phyloP scores from a whole-genome alignment of 73 alveolate species.

The Blepharisma japonicum region DNA sequence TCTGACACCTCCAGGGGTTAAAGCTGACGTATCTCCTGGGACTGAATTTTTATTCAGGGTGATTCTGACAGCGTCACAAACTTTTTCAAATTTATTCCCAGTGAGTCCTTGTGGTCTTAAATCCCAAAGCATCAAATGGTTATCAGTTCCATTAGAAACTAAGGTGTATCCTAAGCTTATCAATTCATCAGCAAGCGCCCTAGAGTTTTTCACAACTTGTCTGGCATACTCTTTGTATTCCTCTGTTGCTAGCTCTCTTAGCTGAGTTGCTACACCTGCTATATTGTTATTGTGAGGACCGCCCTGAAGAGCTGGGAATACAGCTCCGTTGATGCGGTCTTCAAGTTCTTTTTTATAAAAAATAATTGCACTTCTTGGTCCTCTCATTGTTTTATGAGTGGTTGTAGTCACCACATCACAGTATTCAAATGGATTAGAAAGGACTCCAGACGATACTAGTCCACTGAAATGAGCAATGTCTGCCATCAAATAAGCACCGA shows the following conservation, averaged over 20 bases:
- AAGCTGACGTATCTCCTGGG: conserved; percentile 63
- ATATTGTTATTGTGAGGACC: conserved; percentile 95
- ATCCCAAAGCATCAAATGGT: conserved; percentile 80
- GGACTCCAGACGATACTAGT: conserved; percentile 77
- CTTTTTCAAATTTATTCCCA: conserved; percentile 75
- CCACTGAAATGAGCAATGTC: conserved; percentile 96
- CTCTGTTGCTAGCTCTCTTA: conserved; percentile 75
- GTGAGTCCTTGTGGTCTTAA: conserved; percentile 61
- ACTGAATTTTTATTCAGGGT: conserved; percentile 68
- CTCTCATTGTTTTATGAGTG: conserved; percentile 93
- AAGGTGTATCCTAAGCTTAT: conserved; percentile 63
- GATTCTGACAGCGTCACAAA: conserved; percentile 66
- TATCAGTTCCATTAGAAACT: conserved; percentile 93
- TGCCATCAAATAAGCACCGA: conserved; percentile 83
- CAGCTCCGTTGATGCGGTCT: conserved; percentile 76
- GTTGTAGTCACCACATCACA: conserved; percentile 95
- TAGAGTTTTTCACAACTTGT: conserved; percentile 74
- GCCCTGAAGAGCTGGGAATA: conserved; percentile 92
- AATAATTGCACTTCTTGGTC: conserved; percentile 94
- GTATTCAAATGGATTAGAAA: conserved; percentile 85
- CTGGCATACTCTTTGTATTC: conserved; percentile 75
- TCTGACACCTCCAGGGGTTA: conserved; percentile 85
- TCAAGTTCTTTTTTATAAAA: conserved; percentile 70
- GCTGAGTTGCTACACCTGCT: conserved; percentile 83
- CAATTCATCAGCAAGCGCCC: conserved; percentile 69